Base-by-base conservation (phyloP, 305 asterid genomes). In the Salvia sclarea region DNA sequence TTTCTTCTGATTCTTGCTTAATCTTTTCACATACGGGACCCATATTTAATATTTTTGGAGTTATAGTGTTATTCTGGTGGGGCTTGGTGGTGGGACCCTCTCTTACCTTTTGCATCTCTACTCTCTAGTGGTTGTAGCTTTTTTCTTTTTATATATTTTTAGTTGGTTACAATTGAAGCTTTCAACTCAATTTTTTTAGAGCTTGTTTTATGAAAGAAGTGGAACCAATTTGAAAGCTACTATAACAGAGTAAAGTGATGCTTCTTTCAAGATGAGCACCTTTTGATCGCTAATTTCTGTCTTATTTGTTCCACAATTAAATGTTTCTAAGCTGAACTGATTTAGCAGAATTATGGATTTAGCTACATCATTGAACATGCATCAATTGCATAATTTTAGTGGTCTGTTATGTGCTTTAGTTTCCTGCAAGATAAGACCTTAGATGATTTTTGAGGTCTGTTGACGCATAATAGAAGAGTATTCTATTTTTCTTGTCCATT, bases 31-130 rank as follows among this genome's bases (percentile, higher is more conserved):
- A 10, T 11, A 35, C 7, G 44, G 6, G 48, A 25, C 21, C 44
- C 47, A 20, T 52, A 52, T 24, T 14, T 37, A 13, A 61, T 37
- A 45, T n/a, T 44, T n/a, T 44, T 44, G 28, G 28, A 57, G 17
- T 43, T 30, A 28, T 30, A 12, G 37, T 58, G 16, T 57, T 33
- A 18, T 24, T 56, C 49, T 18, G 22, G 18, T 53, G 30, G 13
- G 44, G 30, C 7, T 64, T 12, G 21, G 18, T 65, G 54, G 53
- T 49, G 70, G 70, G 53, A n/a, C 25, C 71, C 28, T 56, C 20
- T 45, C 63, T 24, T 30, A 10, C n/a, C 30, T 43, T 57, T 57
- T 30, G 12, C 37, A 49, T 52, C 58, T 71, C 31, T 40, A 38
- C 33, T 52, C 58, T 71, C 31, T 40, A 38, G 54, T 61, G 17